Base-by-base conservation (phyloP, 345 rosid genomes). In the Citropsis articulata region DNA sequence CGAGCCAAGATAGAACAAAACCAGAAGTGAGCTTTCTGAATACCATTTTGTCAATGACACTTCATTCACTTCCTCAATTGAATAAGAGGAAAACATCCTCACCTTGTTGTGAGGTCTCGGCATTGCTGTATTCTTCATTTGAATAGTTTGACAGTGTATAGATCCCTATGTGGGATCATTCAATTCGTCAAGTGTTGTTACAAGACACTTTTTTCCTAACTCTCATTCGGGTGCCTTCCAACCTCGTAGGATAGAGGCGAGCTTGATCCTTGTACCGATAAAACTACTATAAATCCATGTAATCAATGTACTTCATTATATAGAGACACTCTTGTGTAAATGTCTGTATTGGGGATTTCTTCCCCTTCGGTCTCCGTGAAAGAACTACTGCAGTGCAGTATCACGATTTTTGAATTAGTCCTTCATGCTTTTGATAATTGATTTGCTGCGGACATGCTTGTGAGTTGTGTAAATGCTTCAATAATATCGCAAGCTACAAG, bases 1-100 rank as follows among this genome's bases (percentile, higher is more conserved):
- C 90, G 91, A 76, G 97, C 97, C 69, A 94, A 94, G 88, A 84
- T 80, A 2, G 88, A 87, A 69, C 92, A 91, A 78, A 86, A 61
- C 75, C 85, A 88, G 85, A 84, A 84, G 84, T 86, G 73, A 83
- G 83, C 71, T 72, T 35, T 35, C 5, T 61, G 33, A 30, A 25
- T 33, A 21, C 35, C 24, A 69, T 42, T 40, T 70, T 69, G 55
- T 30, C 64, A 13, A 22, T 28, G 4, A 62, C 45, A 28, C 62
- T 18, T 18, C 35, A 24, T 48, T 72, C 63, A 64, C 71, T 69
- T 64, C 76, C 80, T 40, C 63, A 12, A 8, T 24, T 53, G 63
- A 81, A 85, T 83, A 73, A 76, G 86, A 66, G 77, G 82, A 59
- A 55, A 66, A 66, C 69, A 65, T 76, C 81, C 77, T 76, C 62